Evolutionary conservation across 2,329 filamentous ascomycete species (phyloP).

Genomic region (Neophaeococcomyces aloes): DNA sequence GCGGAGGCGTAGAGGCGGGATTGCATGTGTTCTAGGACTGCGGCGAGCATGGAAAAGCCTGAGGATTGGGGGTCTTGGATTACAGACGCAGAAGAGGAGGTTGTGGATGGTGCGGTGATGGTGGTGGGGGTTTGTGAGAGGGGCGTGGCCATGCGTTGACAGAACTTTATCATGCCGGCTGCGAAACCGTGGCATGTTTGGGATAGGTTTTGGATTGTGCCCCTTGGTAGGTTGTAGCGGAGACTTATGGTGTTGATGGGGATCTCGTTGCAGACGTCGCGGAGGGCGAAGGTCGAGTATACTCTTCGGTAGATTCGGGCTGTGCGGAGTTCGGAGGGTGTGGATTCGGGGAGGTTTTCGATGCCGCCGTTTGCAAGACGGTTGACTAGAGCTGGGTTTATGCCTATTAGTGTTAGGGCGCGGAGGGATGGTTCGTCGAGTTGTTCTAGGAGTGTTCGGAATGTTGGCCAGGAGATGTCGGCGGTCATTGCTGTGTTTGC

Average conservation of each 20-base stretch:
- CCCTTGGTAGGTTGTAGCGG: conserved; percentile 61
- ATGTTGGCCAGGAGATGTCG: conserved; percentile 60
- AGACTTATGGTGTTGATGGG: conserved; percentile 58
- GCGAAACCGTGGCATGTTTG: conserved; percentile 71
- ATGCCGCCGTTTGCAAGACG: conserved; percentile 54
- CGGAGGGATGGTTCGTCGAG: conserved; percentile 62
- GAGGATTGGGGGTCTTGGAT: conserved; percentile 1
- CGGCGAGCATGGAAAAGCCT: conserved; percentile 61
- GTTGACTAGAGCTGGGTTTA: conserved; percentile 57
- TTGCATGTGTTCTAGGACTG: conserved; percentile 63
- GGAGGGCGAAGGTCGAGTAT: conserved; percentile 66
- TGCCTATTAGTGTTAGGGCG: conserved; percentile 56
- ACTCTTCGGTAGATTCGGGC: conserved; percentile 60
- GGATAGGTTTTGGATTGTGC: conserved; percentile 59
- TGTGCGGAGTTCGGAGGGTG: conserved; percentile 48
- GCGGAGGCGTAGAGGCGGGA: conserved; percentile 64
- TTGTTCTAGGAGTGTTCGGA: conserved; percentile 58
- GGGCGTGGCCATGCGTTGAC: conserved; percentile 51
- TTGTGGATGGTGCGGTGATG: not conserved
- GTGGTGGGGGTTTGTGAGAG: not conserved
- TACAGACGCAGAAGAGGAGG: not conserved
- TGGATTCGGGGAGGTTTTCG: conserved; percentile 48
- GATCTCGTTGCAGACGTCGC: conserved; percentile 66
- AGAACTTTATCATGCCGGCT: conserved; percentile 69
- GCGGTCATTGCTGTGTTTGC: conserved; percentile 32